Conservation (phyloP, 2,329 filamentous ascomycete species). For the Xylaria arbuscula region DNA sequence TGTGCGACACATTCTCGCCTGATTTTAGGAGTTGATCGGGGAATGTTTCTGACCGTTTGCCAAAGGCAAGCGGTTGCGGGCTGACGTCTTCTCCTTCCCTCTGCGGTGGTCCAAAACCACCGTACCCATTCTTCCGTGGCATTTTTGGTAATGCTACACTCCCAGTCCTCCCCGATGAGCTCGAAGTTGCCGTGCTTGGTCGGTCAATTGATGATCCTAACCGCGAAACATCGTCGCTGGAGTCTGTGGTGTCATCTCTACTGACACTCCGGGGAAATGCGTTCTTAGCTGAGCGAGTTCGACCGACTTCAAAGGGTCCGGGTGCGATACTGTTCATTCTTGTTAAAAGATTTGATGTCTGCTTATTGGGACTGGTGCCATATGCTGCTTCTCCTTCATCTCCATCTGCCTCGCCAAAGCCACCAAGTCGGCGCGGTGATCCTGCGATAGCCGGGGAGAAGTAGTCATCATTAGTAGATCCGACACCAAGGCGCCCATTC, state of each 20-base stretch:
- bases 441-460: slow-evolving; percentile 60
- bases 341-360: slow-evolving; percentile 60
- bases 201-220: slow-evolving; percentile 43
- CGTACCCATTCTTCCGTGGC: slow-evolving; percentile 66
- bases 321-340: slow-evolving; percentile 74
- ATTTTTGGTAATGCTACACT: slow-evolving; percentile 53
- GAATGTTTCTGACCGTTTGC: slow-evolving; percentile 65
- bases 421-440: slow-evolving; percentile 58
- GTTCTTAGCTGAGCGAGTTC: slow-evolving; percentile 51
- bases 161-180: slow-evolving; percentile 48
- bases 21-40: slow-evolving; percentile 53
- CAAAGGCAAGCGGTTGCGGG: slow-evolving; percentile 53
- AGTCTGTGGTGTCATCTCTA: slow-evolving; percentile 38
- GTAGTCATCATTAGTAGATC: slow-evolving; percentile 58
- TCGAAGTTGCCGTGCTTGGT: slow-evolving; percentile 48
- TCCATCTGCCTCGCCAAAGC: slow-evolving; percentile 60
- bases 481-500: slow-evolving; percentile 56
- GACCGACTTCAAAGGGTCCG: slow-evolving; percentile 70
- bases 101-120: slow-evolving; percentile 65
- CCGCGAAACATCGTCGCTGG: slow-evolving; percentile 42
- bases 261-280: slow-evolving; percentile 50
- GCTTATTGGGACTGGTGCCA: slow-evolving; percentile 61
- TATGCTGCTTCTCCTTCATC: slow-evolving; percentile 57
- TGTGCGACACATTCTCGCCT: slow-evolving; percentile 40
- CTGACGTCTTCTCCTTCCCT: slow-evolving; percentile 54